Evolutionary conservation across 2,329 filamentous ascomycete species (phyloP).

Genomic region (Trichoderma simmonsii): DNA sequence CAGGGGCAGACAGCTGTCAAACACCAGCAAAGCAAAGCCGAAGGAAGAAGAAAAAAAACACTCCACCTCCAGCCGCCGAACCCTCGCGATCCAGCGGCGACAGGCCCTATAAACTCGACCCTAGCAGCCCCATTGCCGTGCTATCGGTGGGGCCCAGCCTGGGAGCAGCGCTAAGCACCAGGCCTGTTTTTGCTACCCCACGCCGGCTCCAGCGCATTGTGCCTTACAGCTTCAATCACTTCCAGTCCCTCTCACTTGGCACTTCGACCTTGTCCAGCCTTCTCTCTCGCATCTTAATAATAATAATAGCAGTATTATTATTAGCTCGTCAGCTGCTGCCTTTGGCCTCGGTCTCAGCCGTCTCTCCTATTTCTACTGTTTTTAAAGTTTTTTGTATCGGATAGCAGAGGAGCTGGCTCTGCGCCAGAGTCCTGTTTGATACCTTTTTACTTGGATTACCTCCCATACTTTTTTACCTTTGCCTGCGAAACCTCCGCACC

Average conservation of each 20-base stretch:
- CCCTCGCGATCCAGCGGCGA: conserved; percentile 4
- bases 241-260: not conserved
- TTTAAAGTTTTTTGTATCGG: not conserved
- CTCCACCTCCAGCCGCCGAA: conserved; percentile 13
- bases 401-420: conserved; percentile 18
- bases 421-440: conserved; percentile 16
- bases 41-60: not conserved
- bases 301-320: conserved; percentile 8
- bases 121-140: conserved; percentile 17
- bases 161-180: conserved; percentile 16
- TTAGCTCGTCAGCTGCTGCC: conserved; percentile 10
- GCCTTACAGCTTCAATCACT: conserved; percentile 17
- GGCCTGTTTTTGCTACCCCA: conserved; percentile 18
- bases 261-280: not conserved
- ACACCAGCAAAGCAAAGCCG: not conserved
- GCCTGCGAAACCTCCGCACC: not conserved
- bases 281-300: conserved; percentile 2
- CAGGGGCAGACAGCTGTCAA: conserved; percentile 9
- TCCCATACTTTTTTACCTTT: not conserved
- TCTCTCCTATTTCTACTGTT: not conserved
- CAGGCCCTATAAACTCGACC: conserved; percentile 9
- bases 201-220: conserved; percentile 16
- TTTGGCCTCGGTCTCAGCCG: not conserved
- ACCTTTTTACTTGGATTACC: not conserved
- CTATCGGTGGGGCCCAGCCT: conserved; percentile 11